Evolutionary conservation across 352 stramenopile genomes (phyloP).

Genomic region (Pythium dissotocum): DNA sequence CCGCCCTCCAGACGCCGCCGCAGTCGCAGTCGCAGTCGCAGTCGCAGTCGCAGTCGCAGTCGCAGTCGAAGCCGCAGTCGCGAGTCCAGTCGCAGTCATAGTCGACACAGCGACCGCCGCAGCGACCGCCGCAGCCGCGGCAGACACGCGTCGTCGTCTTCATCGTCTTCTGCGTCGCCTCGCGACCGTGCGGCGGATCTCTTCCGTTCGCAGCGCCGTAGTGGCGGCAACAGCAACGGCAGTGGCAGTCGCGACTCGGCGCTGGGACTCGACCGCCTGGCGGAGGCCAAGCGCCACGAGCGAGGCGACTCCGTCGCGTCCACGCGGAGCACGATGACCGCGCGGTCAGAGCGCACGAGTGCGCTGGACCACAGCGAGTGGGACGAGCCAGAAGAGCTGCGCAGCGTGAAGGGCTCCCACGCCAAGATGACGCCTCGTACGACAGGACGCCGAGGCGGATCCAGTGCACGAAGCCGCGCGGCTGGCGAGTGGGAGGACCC

Average conservation of each 20-base stretch:
- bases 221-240: background rate
- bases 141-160: background rate
- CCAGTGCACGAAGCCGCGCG: constrained; percentile 5
- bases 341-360: constrained; percentile 34
- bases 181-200: constrained; percentile 19
- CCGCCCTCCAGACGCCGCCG: constrained; percentile 16
- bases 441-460: constrained; percentile 9
- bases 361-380: constrained; percentile 67
- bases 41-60: constrained; percentile 11
- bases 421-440: constrained; percentile 34
- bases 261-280: constrained; percentile 63
- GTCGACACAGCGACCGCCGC: background rate
- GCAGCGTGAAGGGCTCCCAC: constrained; percentile 36
- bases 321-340: constrained; percentile 24
- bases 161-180: constrained; percentile 3
- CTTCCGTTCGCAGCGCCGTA: constrained; percentile 29
- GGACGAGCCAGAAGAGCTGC: constrained; percentile 71
- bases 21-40: constrained; percentile 20
- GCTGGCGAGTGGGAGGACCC: constrained; percentile 48
- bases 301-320: constrained; percentile 12
- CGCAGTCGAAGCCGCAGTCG: constrained; percentile 23
- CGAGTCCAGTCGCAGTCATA: background rate
- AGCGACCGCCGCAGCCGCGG: background rate
- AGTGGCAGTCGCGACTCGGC: constrained; percentile 30
- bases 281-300: constrained; percentile 46